Evolutionary conservation across 768 basidiomycete species (phyloP).

Genomic region (Rhizopogon roseolus): DNA sequence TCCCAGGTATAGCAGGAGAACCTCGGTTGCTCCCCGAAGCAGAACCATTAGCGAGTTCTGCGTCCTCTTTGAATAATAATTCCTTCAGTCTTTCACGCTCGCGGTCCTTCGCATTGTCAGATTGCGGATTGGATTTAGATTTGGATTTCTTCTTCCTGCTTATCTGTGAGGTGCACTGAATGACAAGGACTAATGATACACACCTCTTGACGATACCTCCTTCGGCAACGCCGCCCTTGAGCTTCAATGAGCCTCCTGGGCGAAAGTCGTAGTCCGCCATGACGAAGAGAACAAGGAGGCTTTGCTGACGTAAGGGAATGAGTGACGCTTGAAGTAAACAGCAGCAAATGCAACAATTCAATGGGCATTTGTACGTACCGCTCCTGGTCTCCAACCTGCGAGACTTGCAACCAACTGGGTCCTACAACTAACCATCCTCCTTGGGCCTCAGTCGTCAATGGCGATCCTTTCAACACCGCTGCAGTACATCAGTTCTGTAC

Average conservation of each 20-base stretch:
- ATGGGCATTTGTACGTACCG: too few species aligned
- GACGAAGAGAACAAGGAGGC: conserved; percentile 10
- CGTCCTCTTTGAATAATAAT: conserved; percentile 44
- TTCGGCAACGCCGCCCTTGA: conserved; percentile 78
- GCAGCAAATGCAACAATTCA: conserved; percentile 13
- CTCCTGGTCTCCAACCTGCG: neutral
- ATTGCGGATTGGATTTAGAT: conserved; percentile 55
- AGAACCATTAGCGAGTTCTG: conserved; percentile 33
- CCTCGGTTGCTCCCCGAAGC: conserved; percentile 54
- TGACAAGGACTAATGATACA: conserved; percentile 17
- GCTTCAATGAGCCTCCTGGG: conserved; percentile 84
- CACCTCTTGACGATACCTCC: conserved; percentile 85
- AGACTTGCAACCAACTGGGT: neutral
- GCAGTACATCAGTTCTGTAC: conserved; percentile 64
- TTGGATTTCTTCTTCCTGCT: conserved; percentile 81
- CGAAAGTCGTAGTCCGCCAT: conserved; percentile 83
- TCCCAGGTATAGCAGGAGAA: conserved; percentile 52
- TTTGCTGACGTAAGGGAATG: conserved; percentile 26
- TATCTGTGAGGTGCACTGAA: conserved; percentile 7
- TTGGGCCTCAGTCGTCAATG: conserved; percentile 36
- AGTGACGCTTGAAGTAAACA: conserved; percentile 16
- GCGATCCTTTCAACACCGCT: conserved; percentile 72
- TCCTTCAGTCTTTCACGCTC: conserved; percentile 46
- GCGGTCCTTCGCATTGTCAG: conserved; percentile 37
- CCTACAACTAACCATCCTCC: neutral